Conservation (phyloP, 495 filamentous ascomycete species). For the Penicillium mononematosum region DNA sequence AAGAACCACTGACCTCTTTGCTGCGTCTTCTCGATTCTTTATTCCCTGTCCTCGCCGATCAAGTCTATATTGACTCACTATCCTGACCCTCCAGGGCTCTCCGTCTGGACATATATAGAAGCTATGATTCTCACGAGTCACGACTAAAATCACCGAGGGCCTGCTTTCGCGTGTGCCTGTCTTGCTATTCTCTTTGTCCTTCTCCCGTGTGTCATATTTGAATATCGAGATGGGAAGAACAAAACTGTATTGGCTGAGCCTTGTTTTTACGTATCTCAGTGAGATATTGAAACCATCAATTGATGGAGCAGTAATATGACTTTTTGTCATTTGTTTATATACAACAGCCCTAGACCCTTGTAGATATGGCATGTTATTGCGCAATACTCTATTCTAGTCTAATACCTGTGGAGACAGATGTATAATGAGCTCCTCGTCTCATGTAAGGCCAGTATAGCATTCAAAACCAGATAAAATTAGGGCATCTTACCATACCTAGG, state of each 20-base stretch:
- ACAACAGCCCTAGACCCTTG: neutral
- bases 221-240: neutral
- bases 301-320: neutral
- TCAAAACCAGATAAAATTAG: neutral
- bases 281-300: neutral
- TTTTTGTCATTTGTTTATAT: neutral
- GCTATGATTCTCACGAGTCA: constrained; percentile 33
- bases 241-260: neutral
- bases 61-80: constrained; percentile 23
- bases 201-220: neutral
- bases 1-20: neutral
- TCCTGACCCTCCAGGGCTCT: neutral
- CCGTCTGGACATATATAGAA: constrained; percentile 28
- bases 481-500: neutral
- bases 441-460: too few species aligned
- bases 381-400: too few species aligned
- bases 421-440: too few species aligned
- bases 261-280: neutral
- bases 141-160: constrained; percentile 27
- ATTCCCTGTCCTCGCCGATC: constrained; percentile 8
- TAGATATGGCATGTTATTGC: too few species aligned
- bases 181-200: neutral
- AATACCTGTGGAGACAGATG: too few species aligned
- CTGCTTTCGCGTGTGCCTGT: constrained; percentile 3
- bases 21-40: neutral